Evolutionary conservation across 768 basidiomycete species (phyloP).

Genomic region (Lactarius evosmus): DNA sequence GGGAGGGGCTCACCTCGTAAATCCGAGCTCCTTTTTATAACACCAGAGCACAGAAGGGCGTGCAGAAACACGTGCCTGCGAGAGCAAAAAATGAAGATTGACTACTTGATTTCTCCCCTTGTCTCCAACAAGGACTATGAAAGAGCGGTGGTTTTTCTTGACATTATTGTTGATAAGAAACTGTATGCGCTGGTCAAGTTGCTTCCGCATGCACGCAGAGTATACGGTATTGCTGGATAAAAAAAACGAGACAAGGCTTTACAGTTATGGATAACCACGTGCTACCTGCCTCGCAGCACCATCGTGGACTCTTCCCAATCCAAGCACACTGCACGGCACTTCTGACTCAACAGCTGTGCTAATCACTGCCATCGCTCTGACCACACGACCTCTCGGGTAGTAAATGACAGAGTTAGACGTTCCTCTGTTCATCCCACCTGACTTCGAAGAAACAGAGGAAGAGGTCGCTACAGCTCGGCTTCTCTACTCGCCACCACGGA

Average conservation of each 20-base stretch:
- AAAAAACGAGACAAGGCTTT: not conserved
- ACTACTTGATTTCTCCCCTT: conserved; percentile 93
- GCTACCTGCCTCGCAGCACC: not conserved
- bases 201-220: conserved; percentile 75
- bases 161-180: conserved; percentile 92
- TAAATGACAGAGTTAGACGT: conserved; percentile 25
- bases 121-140: conserved; percentile 96
- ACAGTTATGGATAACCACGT: conserved; percentile 15
- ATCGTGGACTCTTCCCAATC: too few species aligned
- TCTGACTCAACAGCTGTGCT: not conserved
- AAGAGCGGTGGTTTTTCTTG: conserved; percentile 87
- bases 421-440: conserved; percentile 28
- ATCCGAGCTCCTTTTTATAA: conserved; percentile 98
- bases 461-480: conserved; percentile 20
- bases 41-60: conserved; percentile 95
- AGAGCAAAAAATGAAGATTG: conserved; percentile 92
- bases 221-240: not conserved
- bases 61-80: conserved; percentile 85
- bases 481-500: conserved; percentile 26
- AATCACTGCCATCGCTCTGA: not conserved
- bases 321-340: too few species aligned
- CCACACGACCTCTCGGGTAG: not conserved
- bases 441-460: conserved; percentile 20
- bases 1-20: conserved; percentile 68
- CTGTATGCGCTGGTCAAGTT: conserved; percentile 90